Conservation (phyloP, 1,284 basidiomycete genomes). For the Polyporus tsugae region DNA sequence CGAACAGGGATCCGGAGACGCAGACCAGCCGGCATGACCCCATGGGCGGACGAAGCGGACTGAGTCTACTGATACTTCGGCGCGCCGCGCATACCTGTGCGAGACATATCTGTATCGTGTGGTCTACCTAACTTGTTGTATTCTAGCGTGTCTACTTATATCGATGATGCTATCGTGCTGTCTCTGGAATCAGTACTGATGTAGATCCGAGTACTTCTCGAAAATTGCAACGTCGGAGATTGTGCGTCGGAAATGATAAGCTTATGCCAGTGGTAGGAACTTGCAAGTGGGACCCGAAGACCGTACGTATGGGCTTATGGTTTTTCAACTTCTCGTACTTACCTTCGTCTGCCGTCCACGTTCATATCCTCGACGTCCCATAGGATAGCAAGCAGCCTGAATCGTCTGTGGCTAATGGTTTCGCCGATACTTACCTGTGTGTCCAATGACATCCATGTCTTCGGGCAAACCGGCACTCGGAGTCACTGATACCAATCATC, state of each 20-base stretch:
- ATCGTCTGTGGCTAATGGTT: too few relatives aligned
- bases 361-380: not conserved
- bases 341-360: not conserved
- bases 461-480: not conserved
- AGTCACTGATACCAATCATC: too few relatives aligned
- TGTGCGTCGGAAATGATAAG: not conserved
- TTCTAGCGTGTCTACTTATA: conserved; percentile 21
- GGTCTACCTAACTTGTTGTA: conserved; percentile 27
- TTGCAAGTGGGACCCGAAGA: not conserved
- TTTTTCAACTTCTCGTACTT: not conserved
- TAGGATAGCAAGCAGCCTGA: too few relatives aligned
- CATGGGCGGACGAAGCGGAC: not conserved
- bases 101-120: conserved; percentile 18
- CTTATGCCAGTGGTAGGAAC: not conserved
- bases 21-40: conserved; percentile 29
- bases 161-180: conserved; percentile 17
- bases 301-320: not conserved
- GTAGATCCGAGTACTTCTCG: not conserved
- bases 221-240: not conserved
- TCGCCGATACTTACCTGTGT: too few relatives aligned
- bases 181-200: not conserved
- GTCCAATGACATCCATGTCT: too few relatives aligned
- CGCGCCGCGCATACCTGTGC: not conserved
- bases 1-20: conserved; percentile 35
- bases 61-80: not conserved